Evolutionary conservation across 257 asterid genomes (phyloP).

Genomic region (Oldenlandia corymbosa): DNA sequence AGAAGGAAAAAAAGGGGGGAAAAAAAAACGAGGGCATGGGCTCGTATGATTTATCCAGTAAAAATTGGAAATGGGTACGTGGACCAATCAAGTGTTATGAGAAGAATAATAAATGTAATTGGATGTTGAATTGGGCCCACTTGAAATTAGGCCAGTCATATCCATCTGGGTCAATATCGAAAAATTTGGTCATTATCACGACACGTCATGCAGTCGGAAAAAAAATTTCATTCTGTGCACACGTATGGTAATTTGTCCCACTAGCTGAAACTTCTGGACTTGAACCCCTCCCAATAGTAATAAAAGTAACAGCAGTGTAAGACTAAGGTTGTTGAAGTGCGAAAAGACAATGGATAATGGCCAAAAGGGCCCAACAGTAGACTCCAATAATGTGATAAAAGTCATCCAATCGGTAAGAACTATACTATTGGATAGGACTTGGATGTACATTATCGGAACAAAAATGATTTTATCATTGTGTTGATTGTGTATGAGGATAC

Average conservation of each 20-base stretch:
- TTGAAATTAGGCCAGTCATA: not conserved
- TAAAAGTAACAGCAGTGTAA: too few species aligned
- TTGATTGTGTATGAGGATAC: too few species aligned
- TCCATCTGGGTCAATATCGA: not conserved
- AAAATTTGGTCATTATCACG: not conserved
- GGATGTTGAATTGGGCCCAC: not conserved
- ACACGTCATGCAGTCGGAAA: conserved; percentile 9
- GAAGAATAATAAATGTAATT: not conserved
- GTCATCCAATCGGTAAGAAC: too few species aligned
- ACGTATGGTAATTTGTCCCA: not conserved
- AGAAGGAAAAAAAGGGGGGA: too few species aligned
- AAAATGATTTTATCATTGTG: too few species aligned
- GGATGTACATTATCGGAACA: too few species aligned
- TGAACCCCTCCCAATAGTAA: not conserved
- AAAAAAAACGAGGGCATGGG: not conserved
- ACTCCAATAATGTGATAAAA: too few species aligned
- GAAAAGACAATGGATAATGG: not conserved
- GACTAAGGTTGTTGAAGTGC: not conserved
- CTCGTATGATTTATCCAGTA: conserved; percentile 1
- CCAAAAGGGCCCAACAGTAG: too few species aligned
- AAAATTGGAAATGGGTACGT: not conserved
- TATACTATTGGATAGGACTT: too few species aligned
- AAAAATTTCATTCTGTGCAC: not conserved
- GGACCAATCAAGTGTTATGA: not conserved
- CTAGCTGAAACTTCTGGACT: not conserved